Conservation (phyloP, 2,329 filamentous ascomycete species). For the Septoria linicola region DNA sequence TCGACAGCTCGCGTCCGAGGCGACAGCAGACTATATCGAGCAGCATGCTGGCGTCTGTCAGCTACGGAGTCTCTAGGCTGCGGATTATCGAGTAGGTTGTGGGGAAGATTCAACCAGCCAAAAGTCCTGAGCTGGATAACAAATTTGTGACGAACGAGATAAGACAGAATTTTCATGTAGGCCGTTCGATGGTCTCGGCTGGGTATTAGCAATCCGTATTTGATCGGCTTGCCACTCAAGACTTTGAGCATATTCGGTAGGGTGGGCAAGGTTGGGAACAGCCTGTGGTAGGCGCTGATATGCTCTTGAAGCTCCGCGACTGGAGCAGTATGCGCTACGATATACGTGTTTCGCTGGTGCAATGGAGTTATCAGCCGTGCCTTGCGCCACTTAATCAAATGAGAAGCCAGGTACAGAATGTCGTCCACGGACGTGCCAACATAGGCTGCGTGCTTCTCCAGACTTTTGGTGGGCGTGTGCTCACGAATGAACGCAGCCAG, state of each 20-base stretch:
- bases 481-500: conserved; percentile 71
- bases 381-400: conserved; percentile 94
- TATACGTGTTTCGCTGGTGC: conserved; percentile 84
- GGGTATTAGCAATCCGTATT: conserved; percentile 80
- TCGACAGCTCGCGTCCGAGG: conserved; percentile 29
- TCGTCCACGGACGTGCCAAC: conserved; percentile 74
- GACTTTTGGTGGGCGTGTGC: conserved; percentile 59
- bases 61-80: neutral
- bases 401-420: conserved; percentile 82
- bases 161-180: conserved; percentile 89
- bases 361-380: conserved; percentile 89
- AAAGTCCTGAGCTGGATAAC: conserved; percentile 91
- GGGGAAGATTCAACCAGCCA: conserved; percentile 68
- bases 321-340: conserved; percentile 87
- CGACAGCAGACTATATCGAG: conserved; percentile 27
- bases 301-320: conserved; percentile 68
- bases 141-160: conserved; percentile 90
- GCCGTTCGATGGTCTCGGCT: conserved; percentile 81
- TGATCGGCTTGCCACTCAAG: conserved; percentile 74
- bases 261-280: conserved; percentile 79
- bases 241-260: conserved; percentile 84
- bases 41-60: conserved; percentile 13
- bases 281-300: conserved; percentile 67
- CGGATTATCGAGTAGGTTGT: conserved; percentile 57
- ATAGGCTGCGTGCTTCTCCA: conserved; percentile 71